Evolutionary conservation across 306 rosid genomes (phyloP).

Genomic region (Geum urbanum): DNA sequence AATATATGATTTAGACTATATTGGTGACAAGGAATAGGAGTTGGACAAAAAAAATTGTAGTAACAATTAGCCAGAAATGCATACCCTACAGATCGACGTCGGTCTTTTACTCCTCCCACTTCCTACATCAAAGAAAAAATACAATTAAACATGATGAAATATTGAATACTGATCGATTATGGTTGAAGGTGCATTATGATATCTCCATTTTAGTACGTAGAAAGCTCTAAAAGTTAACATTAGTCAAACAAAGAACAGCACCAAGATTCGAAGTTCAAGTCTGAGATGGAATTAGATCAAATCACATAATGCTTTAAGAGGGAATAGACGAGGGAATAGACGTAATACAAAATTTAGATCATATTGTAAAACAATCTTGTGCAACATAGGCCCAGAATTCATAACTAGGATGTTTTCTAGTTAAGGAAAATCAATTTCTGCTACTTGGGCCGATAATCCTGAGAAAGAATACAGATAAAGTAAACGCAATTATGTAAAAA

Average conservation of each 20-base stretch:
- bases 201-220: not conserved
- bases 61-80: slow-evolving; percentile 22
- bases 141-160: not conserved
- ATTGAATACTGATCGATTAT: not conserved
- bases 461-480: not conserved
- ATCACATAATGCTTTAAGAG: not conserved
- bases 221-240: not conserved
- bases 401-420: not conserved
- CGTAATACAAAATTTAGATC: not conserved
- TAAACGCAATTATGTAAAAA: not conserved
- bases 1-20: slow-evolving; percentile 13
- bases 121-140: slow-evolving; percentile 44
- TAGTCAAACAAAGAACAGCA: not conserved
- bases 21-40: slow-evolving; percentile 12
- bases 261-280: not conserved
- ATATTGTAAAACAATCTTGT: not conserved
- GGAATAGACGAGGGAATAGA: not conserved
- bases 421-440: not conserved
- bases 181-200: not conserved
- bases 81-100: slow-evolving; percentile 61
- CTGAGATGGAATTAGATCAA: not conserved
- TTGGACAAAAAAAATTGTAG: slow-evolving; percentile 8
- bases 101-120: slow-evolving; percentile 35
- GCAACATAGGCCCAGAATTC: too few relatives aligned
- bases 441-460: not conserved